Conservation (phyloP, 352 stramenopile species). For the Phytopythium montanum region DNA sequence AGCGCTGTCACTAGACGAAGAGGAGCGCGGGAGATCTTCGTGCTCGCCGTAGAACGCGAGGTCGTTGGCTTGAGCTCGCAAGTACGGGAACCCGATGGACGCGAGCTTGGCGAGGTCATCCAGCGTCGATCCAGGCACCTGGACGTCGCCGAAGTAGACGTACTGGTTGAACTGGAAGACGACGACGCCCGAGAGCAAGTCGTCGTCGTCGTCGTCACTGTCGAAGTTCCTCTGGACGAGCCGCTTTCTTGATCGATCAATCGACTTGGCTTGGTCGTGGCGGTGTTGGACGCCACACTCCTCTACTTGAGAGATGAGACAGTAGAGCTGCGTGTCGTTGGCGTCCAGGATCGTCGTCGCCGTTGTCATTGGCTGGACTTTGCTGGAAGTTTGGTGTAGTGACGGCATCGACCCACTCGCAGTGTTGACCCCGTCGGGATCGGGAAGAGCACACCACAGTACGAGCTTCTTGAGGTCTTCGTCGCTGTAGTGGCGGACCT, state of each 20-base stretch:
- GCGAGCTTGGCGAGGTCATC: constrained; percentile 42
- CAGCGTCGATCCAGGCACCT: constrained; percentile 19
- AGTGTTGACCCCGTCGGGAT: not conserved
- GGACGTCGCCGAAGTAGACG: constrained; percentile 38
- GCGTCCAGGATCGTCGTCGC: constrained; percentile 22
- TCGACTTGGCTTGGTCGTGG: not conserved
- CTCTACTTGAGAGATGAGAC: constrained; percentile 16
- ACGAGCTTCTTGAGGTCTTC: constrained; percentile 58
- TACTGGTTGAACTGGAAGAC: constrained; percentile 72
- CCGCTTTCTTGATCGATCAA: constrained; percentile 8
- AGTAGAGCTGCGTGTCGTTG: constrained; percentile 68
- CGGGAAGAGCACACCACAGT: constrained; percentile 53
- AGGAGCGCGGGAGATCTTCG: constrained; percentile 21
- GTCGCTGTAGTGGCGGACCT: constrained; percentile 23
- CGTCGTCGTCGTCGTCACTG: constrained; percentile 16
- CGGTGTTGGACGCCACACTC: not conserved
- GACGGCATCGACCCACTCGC: constrained; percentile 6
- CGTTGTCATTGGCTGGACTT: constrained; percentile 14
- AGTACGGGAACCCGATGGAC: constrained; percentile 28
- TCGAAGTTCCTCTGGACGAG: not conserved
- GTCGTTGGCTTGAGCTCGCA: constrained; percentile 41
- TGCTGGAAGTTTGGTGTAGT: constrained; percentile 11
- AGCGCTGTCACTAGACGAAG: no score
- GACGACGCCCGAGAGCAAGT: constrained; percentile 28
- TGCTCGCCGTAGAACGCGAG: constrained; percentile 31